These are phyloP conservation scores for Primulina huaijiensis DNA, from an alignment of 257 asterid species.

Conservation along the genomic window DNA sequence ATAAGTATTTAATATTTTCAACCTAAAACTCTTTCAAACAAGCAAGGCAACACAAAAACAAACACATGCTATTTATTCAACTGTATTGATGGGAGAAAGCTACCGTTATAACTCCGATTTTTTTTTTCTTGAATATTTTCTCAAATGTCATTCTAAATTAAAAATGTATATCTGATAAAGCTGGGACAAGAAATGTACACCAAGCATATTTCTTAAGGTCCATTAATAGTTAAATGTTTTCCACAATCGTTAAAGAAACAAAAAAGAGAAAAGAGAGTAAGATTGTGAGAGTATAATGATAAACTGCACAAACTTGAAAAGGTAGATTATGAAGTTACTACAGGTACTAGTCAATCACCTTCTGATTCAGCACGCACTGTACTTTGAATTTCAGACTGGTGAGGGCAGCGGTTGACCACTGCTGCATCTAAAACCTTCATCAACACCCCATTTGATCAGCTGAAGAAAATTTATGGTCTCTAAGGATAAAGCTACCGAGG, in stretches of 20 bases:
- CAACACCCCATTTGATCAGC: constrained; percentile 23
- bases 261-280: neutral
- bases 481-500: constrained; percentile 4
- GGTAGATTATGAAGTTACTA: neutral
- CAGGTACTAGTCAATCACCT: constrained; percentile 39
- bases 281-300: neutral
- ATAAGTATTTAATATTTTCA: neutral
- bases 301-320: neutral
- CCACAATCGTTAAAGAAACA: constrained; percentile 3
- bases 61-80: constrained; percentile 1
- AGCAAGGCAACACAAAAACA: constrained; percentile 5
- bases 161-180: neutral
- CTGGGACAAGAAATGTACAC: neutral
- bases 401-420: constrained; percentile 72
- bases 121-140: neutral
- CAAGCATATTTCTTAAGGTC: neutral
- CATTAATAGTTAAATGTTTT: neutral
- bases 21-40: neutral
- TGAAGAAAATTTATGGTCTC: constrained; percentile 7
- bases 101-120: neutral
- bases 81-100: neutral
- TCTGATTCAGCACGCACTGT: constrained; percentile 61
- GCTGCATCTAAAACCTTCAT: constrained; percentile 73
- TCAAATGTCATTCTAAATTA: neutral
- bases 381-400: constrained; percentile 84